Evolutionary conservation across 108 stramenopile species (phyloP), one percentile per base, ranked within the genome.

Genomic region (Cylindrotheca fusiformis): DNA sequence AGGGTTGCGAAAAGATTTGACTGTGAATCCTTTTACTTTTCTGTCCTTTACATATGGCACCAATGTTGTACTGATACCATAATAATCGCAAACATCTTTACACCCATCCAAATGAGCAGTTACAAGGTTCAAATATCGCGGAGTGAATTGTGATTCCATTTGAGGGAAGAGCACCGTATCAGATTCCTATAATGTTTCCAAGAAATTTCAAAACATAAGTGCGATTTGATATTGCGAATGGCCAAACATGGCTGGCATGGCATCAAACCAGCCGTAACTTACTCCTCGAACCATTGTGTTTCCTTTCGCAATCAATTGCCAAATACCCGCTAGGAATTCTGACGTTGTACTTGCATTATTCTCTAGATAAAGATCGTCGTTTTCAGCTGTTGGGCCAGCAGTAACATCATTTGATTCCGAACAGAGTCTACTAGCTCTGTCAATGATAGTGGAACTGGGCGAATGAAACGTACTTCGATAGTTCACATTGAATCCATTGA

Each of bases 61-160:
- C 12, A 93, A 72, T 24, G 82, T 52, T 30, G 88, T 90, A 19
- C 74, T 69, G 26, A 88, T 74, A 6, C 93, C 90, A 75, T 86
- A 94, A 58, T 68, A 60, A 60, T 94, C 93, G 50, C 86, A 91
- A 44, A 90, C 86, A 61, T 94, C 93, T 63, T 90, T 91, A 76
- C 93, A 94, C 14, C 69, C 67, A 59, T 94, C 93, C 33, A 94
- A 62, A 63, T 94, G 93, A 20, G 69, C 89, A 54, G 91, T 59
- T 21, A 94, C 53, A 45, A 78, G 70, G 52, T 79, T 65, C 36
- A 93, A 49, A 63, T 66, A 93, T 0, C 66, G 50, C 3, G 78
- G 79, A 10, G 68, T 65, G 54, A 85, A 61, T 28, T 75, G 54
- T 3, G 59, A 48, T 48, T 71, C 56, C 88, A 93, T 90, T 44